Evolutionary conservation across 495 filamentous ascomycete species (phyloP).

Genomic region (Recurvomyces mirabilis): DNA sequence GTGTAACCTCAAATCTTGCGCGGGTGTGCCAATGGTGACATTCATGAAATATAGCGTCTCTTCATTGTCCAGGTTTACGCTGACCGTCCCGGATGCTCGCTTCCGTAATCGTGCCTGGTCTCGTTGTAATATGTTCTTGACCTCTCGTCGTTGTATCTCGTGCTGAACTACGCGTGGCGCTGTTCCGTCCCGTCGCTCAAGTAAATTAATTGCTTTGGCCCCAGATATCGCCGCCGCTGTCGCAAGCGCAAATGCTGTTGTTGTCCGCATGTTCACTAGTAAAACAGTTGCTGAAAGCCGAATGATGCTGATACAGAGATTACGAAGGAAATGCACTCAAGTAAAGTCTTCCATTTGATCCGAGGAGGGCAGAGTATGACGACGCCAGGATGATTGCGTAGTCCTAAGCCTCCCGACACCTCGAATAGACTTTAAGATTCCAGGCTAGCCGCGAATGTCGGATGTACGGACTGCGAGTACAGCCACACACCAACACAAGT

Average conservation of each 20-base stretch:
- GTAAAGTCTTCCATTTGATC: no score
- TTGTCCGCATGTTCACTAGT: constrained; percentile 3
- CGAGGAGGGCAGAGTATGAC: no score
- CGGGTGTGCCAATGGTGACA: constrained; percentile 35
- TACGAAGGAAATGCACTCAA: no score
- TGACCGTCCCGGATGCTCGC: constrained; percentile 26
- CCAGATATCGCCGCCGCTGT: constrained; percentile 15
- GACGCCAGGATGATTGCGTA: no score
- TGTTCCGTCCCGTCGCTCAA: constrained; percentile 21
- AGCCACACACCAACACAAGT: no score
- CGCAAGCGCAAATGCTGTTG: constrained; percentile 8
- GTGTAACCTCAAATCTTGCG: constrained; percentile 34
- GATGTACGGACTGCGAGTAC: no score
- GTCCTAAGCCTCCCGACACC: no score
- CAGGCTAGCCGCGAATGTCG: no score
- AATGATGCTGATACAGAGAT: no score
- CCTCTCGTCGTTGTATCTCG: constrained; percentile 29
- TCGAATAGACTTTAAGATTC: no score
- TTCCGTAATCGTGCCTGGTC: constrained; percentile 26
- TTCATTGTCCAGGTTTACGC: constrained; percentile 31
- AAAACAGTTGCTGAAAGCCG: neutral
- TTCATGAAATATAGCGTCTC: constrained; percentile 40
- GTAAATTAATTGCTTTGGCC: constrained; percentile 24
- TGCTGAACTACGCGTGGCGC: constrained; percentile 22
- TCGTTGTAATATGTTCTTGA: constrained; percentile 25